Evolutionary conservation across 2,329 filamentous ascomycete species (phyloP), one percentile per base, ranked within the genome.

Genomic region (Penicillium sp.): DNA sequence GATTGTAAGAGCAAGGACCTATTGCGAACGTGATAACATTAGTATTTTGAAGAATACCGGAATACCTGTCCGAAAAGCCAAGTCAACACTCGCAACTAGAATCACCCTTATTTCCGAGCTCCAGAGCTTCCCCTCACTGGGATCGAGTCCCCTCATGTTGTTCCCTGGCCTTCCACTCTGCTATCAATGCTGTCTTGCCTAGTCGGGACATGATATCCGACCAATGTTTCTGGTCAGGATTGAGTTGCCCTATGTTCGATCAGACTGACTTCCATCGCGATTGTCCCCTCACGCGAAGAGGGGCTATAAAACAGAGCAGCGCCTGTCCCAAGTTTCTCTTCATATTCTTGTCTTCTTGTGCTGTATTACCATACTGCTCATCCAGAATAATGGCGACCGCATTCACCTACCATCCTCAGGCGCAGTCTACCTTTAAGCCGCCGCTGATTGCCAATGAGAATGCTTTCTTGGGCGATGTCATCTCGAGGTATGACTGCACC

Each of bases 391-490:
- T 70, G 69, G 45, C 68, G 24, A 57, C 64, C 42, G 59, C 64
- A 29, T 74, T 80, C 63, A 72, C 70, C 42, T 75, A 84, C 68
- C 78, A 75, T 63, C 60, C 74, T 41, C 74, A 81, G 59, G 80
- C 80, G 0, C 80, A 84, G 62, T 74, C 71, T 22, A 72, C 69
- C 31, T 84, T 78, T 68, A 79, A 84, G 58, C 81, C 81, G 3
- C 82, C 81, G 5, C 74, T 84, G 39, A 81, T 86, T 50, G 79
- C 81, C 28, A 82, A 83, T 57, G 79, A 84, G 51, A 86, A 86
- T 59, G 82, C 81, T 24, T 86, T 74, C 62, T 74, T 86, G 3
- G 82, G 81, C 34, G 83, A 86, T 58, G 69, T 86, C 23, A 71
- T 73, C 55, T 76, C 76, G 3, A 77, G 73, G 75, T 79, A 66